phyloP scores from a whole-genome alignment of 2,329 filamentous ascomycete genomes.

The Stagonosporopsis rhizophila region DNA sequence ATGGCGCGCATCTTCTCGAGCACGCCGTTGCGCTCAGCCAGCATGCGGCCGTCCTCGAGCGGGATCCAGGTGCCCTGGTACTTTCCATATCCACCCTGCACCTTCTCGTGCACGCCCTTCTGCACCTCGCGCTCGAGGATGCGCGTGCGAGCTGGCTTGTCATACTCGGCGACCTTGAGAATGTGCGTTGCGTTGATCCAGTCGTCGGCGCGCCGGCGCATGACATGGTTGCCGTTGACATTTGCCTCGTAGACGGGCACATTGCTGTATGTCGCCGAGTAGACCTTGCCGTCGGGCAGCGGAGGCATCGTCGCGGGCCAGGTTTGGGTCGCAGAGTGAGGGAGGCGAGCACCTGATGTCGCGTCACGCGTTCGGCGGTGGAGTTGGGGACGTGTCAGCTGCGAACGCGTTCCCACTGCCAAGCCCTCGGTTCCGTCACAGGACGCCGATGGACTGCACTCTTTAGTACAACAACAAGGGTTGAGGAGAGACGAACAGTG shows the following conservation, averaged over 20 bases:
- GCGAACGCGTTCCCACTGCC: not conserved
- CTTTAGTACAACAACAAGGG: not conserved
- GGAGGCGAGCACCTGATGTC: conserved; percentile 8
- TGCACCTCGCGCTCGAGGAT: conserved; percentile 97
- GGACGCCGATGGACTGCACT: not conserved
- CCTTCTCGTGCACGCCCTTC: conserved; percentile 95
- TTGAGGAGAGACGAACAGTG: not conserved
- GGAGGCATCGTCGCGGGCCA: conserved; percentile 44
- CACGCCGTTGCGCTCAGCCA: conserved; percentile 87
- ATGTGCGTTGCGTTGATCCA: conserved; percentile 99
- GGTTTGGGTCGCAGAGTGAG: not conserved
- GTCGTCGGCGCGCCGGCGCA: conserved; percentile 90
- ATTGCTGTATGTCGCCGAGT: conserved; percentile 74
- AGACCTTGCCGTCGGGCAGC: conserved; percentile 58
- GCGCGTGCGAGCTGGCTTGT: conserved; percentile 92
- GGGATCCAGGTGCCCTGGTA: conserved; percentile 99
- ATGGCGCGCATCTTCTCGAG: conserved; percentile 84
- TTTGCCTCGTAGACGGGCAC: conserved; percentile 96
- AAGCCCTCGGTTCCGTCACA: not conserved
- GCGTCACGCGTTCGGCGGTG: conserved; percentile 9
- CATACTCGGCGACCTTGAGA: conserved; percentile 93
- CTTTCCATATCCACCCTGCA: conserved; percentile 97
- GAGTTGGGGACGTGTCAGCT: conserved; percentile 3
- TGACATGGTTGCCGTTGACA: conserved; percentile 88
- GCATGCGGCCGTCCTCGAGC: conserved; percentile 76